Evolutionary conservation across 176 grass and related monocot species (phyloP).

Genomic region (Sorghum bicolor): DNA sequence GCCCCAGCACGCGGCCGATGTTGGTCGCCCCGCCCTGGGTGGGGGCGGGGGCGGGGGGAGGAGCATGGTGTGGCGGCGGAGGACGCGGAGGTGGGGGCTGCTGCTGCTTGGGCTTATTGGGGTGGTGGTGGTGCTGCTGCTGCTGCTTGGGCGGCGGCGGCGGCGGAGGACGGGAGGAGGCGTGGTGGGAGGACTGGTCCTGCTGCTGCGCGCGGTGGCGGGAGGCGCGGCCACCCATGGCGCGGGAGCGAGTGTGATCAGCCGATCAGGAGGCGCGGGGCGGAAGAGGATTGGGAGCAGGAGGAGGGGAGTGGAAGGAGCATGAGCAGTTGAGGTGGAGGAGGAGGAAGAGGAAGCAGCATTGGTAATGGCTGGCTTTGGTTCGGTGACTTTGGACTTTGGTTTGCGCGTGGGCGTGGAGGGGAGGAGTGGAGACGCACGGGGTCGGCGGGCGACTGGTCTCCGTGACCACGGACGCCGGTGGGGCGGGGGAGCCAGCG

Average conservation of each 20-base stretch:
- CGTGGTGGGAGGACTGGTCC: background rate
- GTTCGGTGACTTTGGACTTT: background rate
- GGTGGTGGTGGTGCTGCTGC: background rate
- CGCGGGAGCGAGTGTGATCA: background rate
- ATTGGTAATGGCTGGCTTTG: background rate
- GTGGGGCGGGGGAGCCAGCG: too few relatives aligned
- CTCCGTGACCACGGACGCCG: background rate
- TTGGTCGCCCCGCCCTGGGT: background rate
- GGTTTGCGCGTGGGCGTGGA: conserved; percentile 22
- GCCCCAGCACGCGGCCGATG: conserved; percentile 57
- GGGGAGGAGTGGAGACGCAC: background rate
- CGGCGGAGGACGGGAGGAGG: conserved; percentile 8
- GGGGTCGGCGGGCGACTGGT: conserved; percentile 3
- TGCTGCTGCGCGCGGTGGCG: conserved; percentile 41
- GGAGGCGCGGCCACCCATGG: conserved; percentile 76
- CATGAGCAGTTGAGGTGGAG: background rate
- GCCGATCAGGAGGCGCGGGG: background rate
- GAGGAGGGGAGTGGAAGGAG: background rate
- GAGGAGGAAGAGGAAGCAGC: background rate
- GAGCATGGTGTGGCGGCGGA: background rate
- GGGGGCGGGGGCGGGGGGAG: background rate
- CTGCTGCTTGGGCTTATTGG: background rate
- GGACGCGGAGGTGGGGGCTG: background rate
- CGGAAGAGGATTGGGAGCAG: background rate
- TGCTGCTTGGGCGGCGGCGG: background rate